Percentiles rank a stretch among this genome's conserved stretches.
These are phyloP conservation scores for Stephanodiscus minutulus DNA, from an alignment of 108 stramenopile species.

Conservation along the genomic window DNA sequence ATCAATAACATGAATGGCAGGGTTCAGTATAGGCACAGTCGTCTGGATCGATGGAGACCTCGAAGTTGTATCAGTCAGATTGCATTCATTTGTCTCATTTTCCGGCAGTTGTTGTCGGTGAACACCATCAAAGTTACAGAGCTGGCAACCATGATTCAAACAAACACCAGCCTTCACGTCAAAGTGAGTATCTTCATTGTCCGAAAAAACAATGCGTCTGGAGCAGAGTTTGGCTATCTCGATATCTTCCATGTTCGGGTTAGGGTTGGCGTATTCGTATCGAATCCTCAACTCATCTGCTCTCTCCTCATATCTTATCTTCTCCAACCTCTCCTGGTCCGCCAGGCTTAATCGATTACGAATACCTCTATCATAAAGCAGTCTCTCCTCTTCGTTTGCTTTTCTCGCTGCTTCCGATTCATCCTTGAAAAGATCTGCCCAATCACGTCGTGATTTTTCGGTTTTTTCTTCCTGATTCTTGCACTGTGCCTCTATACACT, in stretches of 20 bases:
- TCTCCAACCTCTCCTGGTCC: conserved; percentile 42
- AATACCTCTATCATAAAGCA: conserved; percentile 41
- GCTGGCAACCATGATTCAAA: conserved; percentile 23
- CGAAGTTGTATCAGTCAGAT: conserved; percentile 5
- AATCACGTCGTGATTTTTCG: conserved; percentile 14
- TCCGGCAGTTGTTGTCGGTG: conserved; percentile 23
- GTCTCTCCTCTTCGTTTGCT: conserved; percentile 24
- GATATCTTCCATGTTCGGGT: conserved; percentile 32
- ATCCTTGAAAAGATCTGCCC: conserved; percentile 28
- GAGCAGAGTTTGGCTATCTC: conserved; percentile 33
- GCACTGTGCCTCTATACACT: conserved; percentile 34
- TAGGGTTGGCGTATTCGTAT: conserved; percentile 36
- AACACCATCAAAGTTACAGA: conserved; percentile 31
- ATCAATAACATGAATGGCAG: conserved; percentile 9
- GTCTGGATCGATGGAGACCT: conserved; percentile 13
- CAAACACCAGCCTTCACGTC: conserved; percentile 12
- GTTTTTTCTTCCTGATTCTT: conserved; percentile 22
- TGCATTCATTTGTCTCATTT: conserved; percentile 18
- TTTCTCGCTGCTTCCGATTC: conserved; percentile 21
- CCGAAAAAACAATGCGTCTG: conserved; percentile 27
- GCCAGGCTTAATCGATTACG: conserved; percentile 29
- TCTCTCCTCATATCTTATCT: conserved; percentile 28
- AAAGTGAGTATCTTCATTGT: conserved; percentile 8
- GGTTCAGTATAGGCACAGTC: conserved; percentile 16
- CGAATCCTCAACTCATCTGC: conserved; percentile 24